Conservation (phyloP, 345 rosid genomes). For the Arabis alpina region DNA sequence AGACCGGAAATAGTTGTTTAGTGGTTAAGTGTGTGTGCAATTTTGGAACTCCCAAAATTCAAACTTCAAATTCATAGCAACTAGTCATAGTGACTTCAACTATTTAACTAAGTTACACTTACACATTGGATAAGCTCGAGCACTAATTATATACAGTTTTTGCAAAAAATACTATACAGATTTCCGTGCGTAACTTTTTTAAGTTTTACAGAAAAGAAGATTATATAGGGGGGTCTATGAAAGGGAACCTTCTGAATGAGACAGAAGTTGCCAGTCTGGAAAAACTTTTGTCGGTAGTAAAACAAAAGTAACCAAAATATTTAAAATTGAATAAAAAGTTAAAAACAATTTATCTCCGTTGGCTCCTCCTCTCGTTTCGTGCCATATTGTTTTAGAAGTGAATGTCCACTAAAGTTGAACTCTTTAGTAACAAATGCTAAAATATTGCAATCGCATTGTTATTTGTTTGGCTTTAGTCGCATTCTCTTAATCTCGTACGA, state of each 20-base stretch:
- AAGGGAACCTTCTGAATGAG: conserved; percentile 41
- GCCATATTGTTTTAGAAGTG: conserved; percentile 29
- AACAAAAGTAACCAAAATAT: background rate
- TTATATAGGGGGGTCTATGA: conserved; percentile 15
- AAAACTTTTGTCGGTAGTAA: conserved; percentile 26
- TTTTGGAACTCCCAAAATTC: background rate
- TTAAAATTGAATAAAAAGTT: background rate
- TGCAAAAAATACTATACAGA: background rate
- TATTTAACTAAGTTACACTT: background rate
- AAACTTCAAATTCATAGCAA: background rate
- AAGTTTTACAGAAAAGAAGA: background rate
- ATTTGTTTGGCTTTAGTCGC: too few relatives aligned
- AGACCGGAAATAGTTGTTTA: background rate
- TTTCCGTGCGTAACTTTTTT: background rate
- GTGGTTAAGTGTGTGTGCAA: background rate
- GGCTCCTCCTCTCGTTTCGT: conserved; percentile 25
- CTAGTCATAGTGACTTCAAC: too few relatives aligned
- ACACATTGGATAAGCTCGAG: conserved; percentile 7
- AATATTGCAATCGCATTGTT: background rate
- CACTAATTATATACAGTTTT: background rate
- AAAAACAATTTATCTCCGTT: conserved; percentile 19
- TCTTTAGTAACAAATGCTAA: background rate
- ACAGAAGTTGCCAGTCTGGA: conserved; percentile 39
- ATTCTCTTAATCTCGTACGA: too few relatives aligned
- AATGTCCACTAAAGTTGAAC: conserved; percentile 16